Base-by-base conservation (phyloP, 441 rosid species). In the Populus tomentosa region DNA sequence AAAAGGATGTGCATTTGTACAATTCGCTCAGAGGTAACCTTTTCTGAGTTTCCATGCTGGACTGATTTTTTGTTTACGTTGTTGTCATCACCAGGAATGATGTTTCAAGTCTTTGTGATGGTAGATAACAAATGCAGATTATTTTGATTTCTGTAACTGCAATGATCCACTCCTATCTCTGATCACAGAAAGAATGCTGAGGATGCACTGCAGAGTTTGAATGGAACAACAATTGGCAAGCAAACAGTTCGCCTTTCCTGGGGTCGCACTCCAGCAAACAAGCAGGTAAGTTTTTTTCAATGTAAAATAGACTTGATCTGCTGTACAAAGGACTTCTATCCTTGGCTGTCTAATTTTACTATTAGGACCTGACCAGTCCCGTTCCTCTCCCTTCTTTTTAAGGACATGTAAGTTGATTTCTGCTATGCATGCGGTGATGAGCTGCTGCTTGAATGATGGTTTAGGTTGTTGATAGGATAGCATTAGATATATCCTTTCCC, bases 1-100 rank as follows among this genome's bases (percentile, higher is more conserved):
- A 59, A 95, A 91, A 89, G 98, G 98, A 79, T 93, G 98, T 69
- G 99, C 97, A 10, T 93, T 95, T 80, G 97, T 95, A 73, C 98
- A 91, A 77, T 91, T 91, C 82, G 87, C 86, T 69, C 80, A 86
- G 78, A 94, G 99, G 99, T 94, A 76, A 50, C 62, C 65, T 78
- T 23, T 64, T 73, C 21, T 72, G 67, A 66, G 66, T 73, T 35
- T 73, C 46, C 46, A 13, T 24, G 56, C 56, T 50, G 56, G 56
- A 14, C 56, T 28, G 35, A 46, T 62, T 36, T 62, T 50, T 5
- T 30, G 32, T 5, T 14, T 14, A 5, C 56, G 63, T 79, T 28
- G 59, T 74, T 35, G 28, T 23, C 26, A 32, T 14, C 20, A 40
- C 21, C 38, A 38, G 42, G 32, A 26, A 35, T 73, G 18, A 70